Evolutionary conservation across 345 rosid species (phyloP), one percentile per base, ranked within the genome.

Genomic region (Melaleuca alternifolia): DNA sequence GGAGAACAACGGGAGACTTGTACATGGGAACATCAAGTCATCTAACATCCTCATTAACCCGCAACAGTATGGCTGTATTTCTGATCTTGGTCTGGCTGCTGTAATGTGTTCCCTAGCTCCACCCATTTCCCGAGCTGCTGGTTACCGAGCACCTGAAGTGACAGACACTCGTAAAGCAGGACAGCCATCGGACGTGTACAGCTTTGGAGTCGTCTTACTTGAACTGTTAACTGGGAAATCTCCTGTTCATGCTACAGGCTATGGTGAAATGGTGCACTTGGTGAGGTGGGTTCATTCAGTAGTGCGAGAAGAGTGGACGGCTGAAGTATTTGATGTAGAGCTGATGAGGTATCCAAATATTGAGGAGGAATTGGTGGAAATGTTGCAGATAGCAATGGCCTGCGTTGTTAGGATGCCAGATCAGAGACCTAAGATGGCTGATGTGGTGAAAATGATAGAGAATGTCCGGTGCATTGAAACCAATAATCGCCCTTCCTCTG

Each of bases 221-320:
- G 99, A 98, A 91, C 94, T 98, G 12, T 95, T 98, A 16, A 98
- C 99, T 0, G 99, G 98, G 14, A 98, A 98, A 87, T 96, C 98
- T 3, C 98, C 99, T 9, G 92, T 98, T 82, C 94, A 98, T 82
- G 89, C 98, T 2, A 94, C 96, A 0, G 95, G 95, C 26, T 95
- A 98, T 1, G 98, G 96, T 23, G 99, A 98, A 92, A 93, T 96
- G 14, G 90, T 96, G 75, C 99, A 98, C 89, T 91, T 98, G 92
- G 99, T 95, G 61, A 89, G 98, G 87, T 98, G 99, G 99, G 99
- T 98, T 83, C 98, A 96, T 87, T 98, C 98, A 1, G 99, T 98
- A 10, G 99, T 97, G 81, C 92, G 99, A 48, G 99, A 97, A 85
- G 99, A 97, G 91, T 96, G 99, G 99, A 97, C 98, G 0, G 99